Evolutionary conservation across 2,329 filamentous ascomycete species (phyloP).

Genomic region (Cladobotryum mycophilum): DNA sequence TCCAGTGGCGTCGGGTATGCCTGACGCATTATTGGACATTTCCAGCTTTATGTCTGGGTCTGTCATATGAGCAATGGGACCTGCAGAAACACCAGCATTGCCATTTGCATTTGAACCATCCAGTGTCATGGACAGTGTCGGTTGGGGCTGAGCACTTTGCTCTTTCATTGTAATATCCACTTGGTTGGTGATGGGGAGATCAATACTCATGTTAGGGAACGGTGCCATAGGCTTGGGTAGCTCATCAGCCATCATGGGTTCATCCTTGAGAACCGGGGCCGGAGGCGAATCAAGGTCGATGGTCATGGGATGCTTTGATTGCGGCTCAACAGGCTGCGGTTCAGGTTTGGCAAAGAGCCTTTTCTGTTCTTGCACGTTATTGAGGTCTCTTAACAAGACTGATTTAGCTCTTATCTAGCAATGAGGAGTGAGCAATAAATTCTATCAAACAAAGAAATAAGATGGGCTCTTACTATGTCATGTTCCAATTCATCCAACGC

Average conservation of each 20-base stretch:
- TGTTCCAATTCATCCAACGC: constrained; percentile 51
- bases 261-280: constrained; percentile 19
- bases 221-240: constrained; percentile 42
- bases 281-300: constrained; percentile 34
- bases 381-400: constrained; percentile 48
- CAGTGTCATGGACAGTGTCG: constrained; percentile 9
- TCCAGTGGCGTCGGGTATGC: constrained; percentile 23
- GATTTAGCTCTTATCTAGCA: constrained; percentile 44
- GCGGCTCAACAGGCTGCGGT: constrained; percentile 27
- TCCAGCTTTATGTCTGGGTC: constrained; percentile 21
- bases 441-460: too few species aligned
- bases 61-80: constrained; percentile 22
- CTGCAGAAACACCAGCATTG: constrained; percentile 18
- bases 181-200: constrained; percentile 24
- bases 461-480: constrained; percentile 44
- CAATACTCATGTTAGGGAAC: constrained; percentile 52
- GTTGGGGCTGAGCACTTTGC: constrained; percentile 9
- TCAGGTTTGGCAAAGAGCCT: constrained; percentile 12
- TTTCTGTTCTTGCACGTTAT: constrained; percentile 28
- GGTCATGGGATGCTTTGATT: constrained; percentile 29
- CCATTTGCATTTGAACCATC: constrained; percentile 10
- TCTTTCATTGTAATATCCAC: constrained; percentile 7
- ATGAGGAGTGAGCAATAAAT: neutral
- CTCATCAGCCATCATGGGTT: constrained; percentile 29
- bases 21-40: constrained; percentile 13